Evolutionary conservation across 352 stramenopile genomes (phyloP).

Genomic region (Phytophthora aleatoria): DNA sequence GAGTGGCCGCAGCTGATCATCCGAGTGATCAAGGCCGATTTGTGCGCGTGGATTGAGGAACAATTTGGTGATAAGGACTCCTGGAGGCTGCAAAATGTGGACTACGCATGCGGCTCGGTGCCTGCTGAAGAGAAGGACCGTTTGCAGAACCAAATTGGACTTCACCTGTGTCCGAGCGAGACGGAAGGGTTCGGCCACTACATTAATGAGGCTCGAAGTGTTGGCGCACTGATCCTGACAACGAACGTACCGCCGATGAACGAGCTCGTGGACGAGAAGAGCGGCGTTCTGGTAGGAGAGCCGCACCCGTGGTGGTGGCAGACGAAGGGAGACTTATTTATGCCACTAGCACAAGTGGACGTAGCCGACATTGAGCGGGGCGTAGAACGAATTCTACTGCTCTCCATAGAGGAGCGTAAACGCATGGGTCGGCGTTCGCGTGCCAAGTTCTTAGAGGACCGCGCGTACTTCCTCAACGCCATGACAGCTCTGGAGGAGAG

Average conservation of each 20-base stretch:
- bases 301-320: conserved; percentile 79
- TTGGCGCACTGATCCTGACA: conserved; percentile 73
- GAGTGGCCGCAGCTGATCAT: conserved; percentile 78
- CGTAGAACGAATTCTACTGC: conserved; percentile 71
- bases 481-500: conserved; percentile 82
- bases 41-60: conserved; percentile 72
- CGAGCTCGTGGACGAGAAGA: conserved; percentile 76
- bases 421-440: conserved; percentile 72
- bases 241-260: conserved; percentile 87
- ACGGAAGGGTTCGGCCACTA: conserved; percentile 86
- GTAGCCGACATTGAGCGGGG: conserved; percentile 67
- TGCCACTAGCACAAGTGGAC: conserved; percentile 70
- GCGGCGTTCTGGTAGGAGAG: conserved; percentile 68
- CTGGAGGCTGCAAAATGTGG: conserved; percentile 71
- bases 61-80: conserved; percentile 49
- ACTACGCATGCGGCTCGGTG: conserved; percentile 75
- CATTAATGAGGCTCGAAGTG: conserved; percentile 84
- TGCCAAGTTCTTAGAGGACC: conserved; percentile 77
- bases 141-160: conserved; percentile 77
- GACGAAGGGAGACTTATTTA: conserved; percentile 84
- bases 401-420: conserved; percentile 75
- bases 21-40: conserved; percentile 64
- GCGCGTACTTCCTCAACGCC: conserved; percentile 80
- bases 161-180: conserved; percentile 79
- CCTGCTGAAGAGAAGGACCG: conserved; percentile 56